A percentile compares a stretch with the other conserved stretches of the same genome.
Evolutionary conservation across 2,329 filamentous ascomycete genomes (phyloP).

Genomic region (Colletotrichum cordylinicola): DNA sequence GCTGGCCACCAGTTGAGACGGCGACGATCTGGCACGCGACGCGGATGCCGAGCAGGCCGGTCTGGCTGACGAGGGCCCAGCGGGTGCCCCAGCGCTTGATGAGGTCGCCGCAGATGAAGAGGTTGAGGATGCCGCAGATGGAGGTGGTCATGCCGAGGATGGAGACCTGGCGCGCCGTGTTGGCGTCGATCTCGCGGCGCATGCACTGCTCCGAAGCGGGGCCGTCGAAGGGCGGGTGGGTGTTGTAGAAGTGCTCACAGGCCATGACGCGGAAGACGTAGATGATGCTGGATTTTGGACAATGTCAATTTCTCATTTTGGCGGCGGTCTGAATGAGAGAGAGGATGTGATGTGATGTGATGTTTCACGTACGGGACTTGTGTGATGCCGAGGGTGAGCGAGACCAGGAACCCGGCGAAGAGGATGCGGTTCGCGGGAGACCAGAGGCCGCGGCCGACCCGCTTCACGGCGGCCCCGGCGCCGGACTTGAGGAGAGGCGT

Average conservation of each 20-base stretch:
- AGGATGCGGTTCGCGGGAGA: conserved; percentile 50
- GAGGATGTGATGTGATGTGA: not conserved
- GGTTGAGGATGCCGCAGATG: conserved; percentile 70
- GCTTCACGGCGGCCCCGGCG: conserved; percentile 21
- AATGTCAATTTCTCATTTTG: not conserved
- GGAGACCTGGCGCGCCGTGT: conserved; percentile 68
- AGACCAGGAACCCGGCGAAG: conserved; percentile 66
- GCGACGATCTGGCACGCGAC: conserved; percentile 69
- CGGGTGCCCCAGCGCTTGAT: conserved; percentile 72
- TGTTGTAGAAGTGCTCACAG: conserved; percentile 71
- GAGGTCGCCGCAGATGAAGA: conserved; percentile 71
- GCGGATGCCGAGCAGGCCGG: conserved; percentile 68
- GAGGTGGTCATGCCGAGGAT: conserved; percentile 72
- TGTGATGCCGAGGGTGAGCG: conserved; percentile 53
- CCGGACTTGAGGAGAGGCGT: conserved; percentile 19
- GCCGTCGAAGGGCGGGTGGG: conserved; percentile 55
- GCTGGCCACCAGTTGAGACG: conserved; percentile 63
- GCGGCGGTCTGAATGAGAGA: too few relatives aligned
- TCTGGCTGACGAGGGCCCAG: conserved; percentile 65
- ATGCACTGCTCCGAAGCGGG: conserved; percentile 59
- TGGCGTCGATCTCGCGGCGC: conserved; percentile 66
- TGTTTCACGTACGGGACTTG: conserved; percentile 52
- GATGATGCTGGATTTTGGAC: conserved; percentile 42
- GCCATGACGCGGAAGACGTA: conserved; percentile 76
- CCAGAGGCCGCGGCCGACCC: conserved; percentile 17